Base-by-base conservation (phyloP, 2,329 filamentous ascomycete species). In the Microcyclospora pomicola region DNA sequence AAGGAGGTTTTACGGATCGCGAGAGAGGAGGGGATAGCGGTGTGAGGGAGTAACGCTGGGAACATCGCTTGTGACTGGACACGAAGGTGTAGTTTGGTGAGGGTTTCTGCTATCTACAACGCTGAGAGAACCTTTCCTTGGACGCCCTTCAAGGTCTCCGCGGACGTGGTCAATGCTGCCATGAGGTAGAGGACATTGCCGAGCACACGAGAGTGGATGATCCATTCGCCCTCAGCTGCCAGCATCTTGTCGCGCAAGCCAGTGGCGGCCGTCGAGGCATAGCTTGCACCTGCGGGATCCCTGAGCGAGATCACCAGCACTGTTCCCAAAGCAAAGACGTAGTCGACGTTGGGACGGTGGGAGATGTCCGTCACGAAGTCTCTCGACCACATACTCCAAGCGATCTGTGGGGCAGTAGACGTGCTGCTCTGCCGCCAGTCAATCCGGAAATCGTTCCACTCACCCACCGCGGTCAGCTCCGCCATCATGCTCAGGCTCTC, bases 321-420 rank as follows among this genome's bases (percentile, higher is more conserved):
- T 2, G 74, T 81, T 0, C 84, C 84, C 1, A 91, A 61, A 0
- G 82, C 79, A 63, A 83, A 82, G 0, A 80, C 73, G 6, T 77
- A 73, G 2, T 73, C 66, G 0, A 91, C 73, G 0, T 63, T 59
- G 0, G 60, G 44, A 2, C 66, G 65, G 14, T 68, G 61, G 4
- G 80, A 86, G 2, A 87, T 50, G 10, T 62, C 55, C 2, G 62
- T 57, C 2, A 87, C 63, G 19, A 86, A 72, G 0, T 60, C 54
- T 1, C 66, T 65, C 0, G 75, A 73, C 82, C 82, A 91, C 41
- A 76, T 71, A 40, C 80, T 85, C 80, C 81, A 88, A 39, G 15
- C n/a, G 32, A 27, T 13, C 14, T 24, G 15, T 15, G 4, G 34
- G 15, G 6, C 30, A 24, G 27, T 6, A 13, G 9, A 16, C 24